phyloP scores from a whole-genome alignment of 164 flowering plant species.

The Brasenia schreberi region DNA sequence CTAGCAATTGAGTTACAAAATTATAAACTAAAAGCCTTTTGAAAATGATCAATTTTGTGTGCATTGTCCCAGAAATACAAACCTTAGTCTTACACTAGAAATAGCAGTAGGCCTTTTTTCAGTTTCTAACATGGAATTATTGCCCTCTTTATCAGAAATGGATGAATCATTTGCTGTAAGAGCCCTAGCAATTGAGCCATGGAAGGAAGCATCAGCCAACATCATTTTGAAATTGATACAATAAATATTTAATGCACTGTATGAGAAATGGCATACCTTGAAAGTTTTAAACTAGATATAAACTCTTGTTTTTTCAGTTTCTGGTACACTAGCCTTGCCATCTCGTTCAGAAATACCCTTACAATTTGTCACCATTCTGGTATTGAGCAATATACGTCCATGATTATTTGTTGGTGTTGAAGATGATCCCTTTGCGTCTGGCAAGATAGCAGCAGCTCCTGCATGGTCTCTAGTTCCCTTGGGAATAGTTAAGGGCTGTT shows the following conservation, averaged over 20 bases:
- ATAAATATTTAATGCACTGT: neutral
- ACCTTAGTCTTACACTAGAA: too few relatives aligned
- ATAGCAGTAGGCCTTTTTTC: too few relatives aligned
- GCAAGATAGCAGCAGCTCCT: constrained; percentile 10
- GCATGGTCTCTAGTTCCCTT: neutral
- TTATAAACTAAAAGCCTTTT: too few relatives aligned
- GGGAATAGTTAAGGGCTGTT: neutral
- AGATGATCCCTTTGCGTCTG: constrained; percentile 12
- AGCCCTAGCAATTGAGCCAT: neutral
- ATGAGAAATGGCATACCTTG: constrained; percentile 19
- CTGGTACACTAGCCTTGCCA: constrained; percentile 14
- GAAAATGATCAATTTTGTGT: too few relatives aligned
- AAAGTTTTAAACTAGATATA: constrained; percentile 23
- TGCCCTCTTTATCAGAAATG: too few relatives aligned
- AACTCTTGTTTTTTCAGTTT: constrained; percentile 19
- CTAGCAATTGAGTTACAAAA: constrained; percentile 1
- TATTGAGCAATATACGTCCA: constrained; percentile 10
- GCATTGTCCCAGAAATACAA: too few relatives aligned
- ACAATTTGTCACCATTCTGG: constrained; percentile 10
- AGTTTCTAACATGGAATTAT: too few relatives aligned
- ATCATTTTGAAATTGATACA: neutral
- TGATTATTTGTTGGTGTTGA: constrained; percentile 14
- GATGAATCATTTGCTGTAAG: neutral
- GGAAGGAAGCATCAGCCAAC: neutral
- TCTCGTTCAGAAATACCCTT: constrained; percentile 15